These are phyloP conservation scores for Solanum peruvianum DNA, from an alignment of 257 asterid genomes.

Conservation along the genomic window DNA sequence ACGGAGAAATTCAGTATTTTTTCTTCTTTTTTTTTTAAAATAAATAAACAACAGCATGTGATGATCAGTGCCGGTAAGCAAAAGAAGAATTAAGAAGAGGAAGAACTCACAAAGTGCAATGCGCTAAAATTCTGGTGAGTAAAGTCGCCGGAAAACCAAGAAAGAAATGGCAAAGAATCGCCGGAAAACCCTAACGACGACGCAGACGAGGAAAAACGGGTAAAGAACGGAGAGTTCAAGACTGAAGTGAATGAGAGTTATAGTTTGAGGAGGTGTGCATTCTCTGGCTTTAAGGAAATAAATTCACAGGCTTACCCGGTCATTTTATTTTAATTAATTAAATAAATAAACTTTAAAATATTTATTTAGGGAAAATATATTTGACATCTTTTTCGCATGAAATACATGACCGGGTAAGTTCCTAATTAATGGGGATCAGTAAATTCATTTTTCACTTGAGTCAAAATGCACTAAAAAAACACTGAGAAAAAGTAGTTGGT, in stretches of 20 bases:
- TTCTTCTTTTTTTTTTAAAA: not conserved
- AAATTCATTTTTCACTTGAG: too few relatives aligned
- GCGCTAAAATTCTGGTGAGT: not conserved
- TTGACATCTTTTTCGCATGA: too few relatives aligned
- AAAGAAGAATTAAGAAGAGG: not conserved
- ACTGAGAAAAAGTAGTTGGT: too few relatives aligned
- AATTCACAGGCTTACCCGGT: not conserved
- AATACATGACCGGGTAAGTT: too few relatives aligned
- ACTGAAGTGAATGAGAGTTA: not conserved
- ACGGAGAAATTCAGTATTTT: not conserved
- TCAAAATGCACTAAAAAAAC: too few relatives aligned
- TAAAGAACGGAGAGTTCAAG: not conserved
- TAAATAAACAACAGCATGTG: not conserved
- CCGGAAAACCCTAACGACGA: not conserved
- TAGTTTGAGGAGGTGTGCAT: not conserved
- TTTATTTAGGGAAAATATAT: too few relatives aligned
- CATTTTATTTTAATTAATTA: not conserved
- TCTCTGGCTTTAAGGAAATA: not conserved
- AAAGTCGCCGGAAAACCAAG: not conserved
- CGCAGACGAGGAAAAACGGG: not conserved
- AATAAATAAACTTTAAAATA: too few relatives aligned
- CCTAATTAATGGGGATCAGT: too few relatives aligned
- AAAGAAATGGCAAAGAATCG: not conserved
- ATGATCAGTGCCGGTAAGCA: not conserved
- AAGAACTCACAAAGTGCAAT: not conserved